Evolutionary conservation across 176 grass and related monocot genomes (phyloP), one percentile per base, ranked within the genome.

Genomic region (Echinochloa phyllopogon): DNA sequence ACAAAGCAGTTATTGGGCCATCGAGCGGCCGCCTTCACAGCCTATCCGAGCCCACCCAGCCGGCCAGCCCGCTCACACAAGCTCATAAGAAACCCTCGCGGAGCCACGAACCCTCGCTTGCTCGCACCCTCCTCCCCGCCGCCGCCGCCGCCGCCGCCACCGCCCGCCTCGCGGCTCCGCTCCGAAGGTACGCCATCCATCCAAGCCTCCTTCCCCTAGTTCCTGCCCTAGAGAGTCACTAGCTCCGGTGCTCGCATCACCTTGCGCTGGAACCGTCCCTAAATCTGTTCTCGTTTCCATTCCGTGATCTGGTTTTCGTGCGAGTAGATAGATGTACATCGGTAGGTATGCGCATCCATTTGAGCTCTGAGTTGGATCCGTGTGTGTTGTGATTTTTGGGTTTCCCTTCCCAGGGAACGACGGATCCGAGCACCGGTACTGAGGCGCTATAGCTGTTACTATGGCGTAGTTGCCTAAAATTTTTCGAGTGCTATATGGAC

Each of bases 71-170:
- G 27, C 56, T 58, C 53, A 17, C 21, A 10, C 56, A 21, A 58
- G 56, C 56, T 58, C 56, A 86, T 65, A 73, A 80, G 76, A 81
- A 74, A 86, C 77, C 85, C 85, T 81, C 24, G 68, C 57, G 57
- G 38, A 65, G 24, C 68, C 23, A 21, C 33, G 0, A 8, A 1
- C 15, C 10, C 16, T 6, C 29, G 29, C 57, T 42, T 15, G n/a
- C 70, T 25, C 15, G 55, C 56, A 33, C 11, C 47, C 41, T 41
- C 48, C 27, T 38, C 55, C 0, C 20, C 81, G 2, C 8, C 15
- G 0, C 57, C 81, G 42, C 81, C 55, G 25, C 53, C 68, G 53
- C 71, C 49, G 43, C 75, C 67, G 56, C 50, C 62, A 1, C 33
- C 72, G 37, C 82, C 33, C 72, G 37, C 82, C 72, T 45, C 50